A percentile compares a stretch with the other conserved stretches of the same genome.
phyloP scores from a whole-genome alignment of 164 flowering plant genomes.

The Annona squamosa region DNA sequence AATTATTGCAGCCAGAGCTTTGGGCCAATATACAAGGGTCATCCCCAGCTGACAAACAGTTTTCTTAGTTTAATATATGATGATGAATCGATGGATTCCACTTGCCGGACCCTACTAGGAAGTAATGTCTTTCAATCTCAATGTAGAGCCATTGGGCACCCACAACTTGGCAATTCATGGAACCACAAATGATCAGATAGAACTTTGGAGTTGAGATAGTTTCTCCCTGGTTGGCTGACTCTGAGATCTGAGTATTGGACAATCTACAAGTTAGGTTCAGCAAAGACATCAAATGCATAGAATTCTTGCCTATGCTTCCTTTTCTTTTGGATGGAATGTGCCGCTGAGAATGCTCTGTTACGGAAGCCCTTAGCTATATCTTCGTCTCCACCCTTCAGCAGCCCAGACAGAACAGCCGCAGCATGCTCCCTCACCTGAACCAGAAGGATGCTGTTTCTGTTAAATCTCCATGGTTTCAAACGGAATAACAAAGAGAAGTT shows the following conservation, averaged over 20 bases:
- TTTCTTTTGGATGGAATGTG: constrained; percentile 39
- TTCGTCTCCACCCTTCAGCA: constrained; percentile 86
- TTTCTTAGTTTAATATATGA: too few relatives aligned
- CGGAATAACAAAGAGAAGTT: neutral
- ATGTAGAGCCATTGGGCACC: too few relatives aligned
- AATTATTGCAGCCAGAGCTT: too few relatives aligned
- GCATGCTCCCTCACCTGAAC: constrained; percentile 95
- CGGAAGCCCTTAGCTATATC: constrained; percentile 71
- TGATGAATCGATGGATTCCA: too few relatives aligned
- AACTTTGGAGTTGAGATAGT: too few relatives aligned
- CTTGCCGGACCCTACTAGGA: too few relatives aligned
- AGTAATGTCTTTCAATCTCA: too few relatives aligned
- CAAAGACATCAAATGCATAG: constrained; percentile 1
- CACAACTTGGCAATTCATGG: too few relatives aligned
- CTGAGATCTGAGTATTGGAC: neutral
- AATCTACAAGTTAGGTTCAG: neutral
- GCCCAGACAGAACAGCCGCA: constrained; percentile 89
- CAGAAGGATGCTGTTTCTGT: neutral
- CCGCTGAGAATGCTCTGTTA: constrained; percentile 60
- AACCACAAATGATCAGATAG: too few relatives aligned
- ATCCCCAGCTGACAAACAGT: too few relatives aligned
- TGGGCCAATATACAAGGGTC: too few relatives aligned
- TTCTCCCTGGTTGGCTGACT: too few relatives aligned
- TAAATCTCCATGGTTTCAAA: neutral
- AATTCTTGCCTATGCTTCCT: constrained; percentile 46